Percentiles rank a stretch among this genome's conserved stretches.
phyloP scores from a whole-genome alignment of 306 rosid genomes.

The Fagus sylvatica region DNA sequence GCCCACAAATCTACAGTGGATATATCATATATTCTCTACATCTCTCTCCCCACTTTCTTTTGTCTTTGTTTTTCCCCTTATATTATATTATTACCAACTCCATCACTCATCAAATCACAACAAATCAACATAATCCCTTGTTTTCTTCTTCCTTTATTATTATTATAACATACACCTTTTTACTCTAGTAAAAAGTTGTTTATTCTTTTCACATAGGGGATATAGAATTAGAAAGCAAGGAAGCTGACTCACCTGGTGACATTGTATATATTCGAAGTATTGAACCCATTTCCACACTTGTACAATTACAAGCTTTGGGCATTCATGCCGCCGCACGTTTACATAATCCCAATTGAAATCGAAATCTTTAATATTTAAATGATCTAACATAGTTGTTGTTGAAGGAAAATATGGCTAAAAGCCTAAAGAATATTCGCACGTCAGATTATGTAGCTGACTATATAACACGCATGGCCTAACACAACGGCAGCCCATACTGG shows the following conservation, averaged over 20 bases:
- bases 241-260: neutral
- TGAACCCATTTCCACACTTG: neutral
- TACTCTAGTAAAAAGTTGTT: neutral
- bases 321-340: neutral
- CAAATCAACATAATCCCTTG: slow-evolving; percentile 50
- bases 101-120: slow-evolving; percentile 39
- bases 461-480: slow-evolving; percentile 34
- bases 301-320: no score
- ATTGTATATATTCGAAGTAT: neutral
- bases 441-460: slow-evolving; percentile 5
- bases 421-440: slow-evolving; percentile 21
- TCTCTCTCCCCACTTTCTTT: slow-evolving; percentile 64
- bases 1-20: slow-evolving; percentile 71
- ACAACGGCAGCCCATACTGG: slow-evolving; percentile 5
- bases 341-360: neutral
- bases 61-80: slow-evolving; percentile 43
- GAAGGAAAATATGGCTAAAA: slow-evolving; percentile 12
- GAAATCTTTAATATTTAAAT: neutral
- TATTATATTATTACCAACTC: slow-evolving; percentile 14
- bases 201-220: neutral
- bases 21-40: slow-evolving; percentile 77
- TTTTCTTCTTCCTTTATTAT: slow-evolving; percentile 33
- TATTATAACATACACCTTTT: slow-evolving; percentile 1
- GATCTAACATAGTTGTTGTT: neutral
- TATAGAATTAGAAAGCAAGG: neutral